A percentile compares a stretch with the other conserved stretches of the same genome.
These are phyloP conservation scores for Arthrobotrys megalospora DNA, from an alignment of 2,329 filamentous ascomycete species.

Conservation along the genomic window DNA sequence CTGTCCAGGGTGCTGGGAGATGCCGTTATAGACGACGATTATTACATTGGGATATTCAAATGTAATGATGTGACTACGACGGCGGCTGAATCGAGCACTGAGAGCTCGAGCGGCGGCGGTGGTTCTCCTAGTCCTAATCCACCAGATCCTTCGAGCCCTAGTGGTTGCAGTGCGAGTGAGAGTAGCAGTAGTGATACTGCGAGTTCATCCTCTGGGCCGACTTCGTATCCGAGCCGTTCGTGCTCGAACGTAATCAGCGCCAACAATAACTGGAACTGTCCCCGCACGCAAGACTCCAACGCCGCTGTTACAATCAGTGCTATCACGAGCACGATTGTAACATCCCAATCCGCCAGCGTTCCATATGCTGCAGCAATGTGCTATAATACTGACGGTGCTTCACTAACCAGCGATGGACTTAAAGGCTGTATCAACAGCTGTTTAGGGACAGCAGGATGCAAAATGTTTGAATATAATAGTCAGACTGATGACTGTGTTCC, in stretches of 20 bases:
- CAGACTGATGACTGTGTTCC: not conserved
- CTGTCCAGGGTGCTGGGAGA: not conserved
- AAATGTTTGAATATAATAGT: not conserved
- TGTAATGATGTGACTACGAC: slow-evolving; percentile 1
- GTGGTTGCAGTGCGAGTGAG: too few species aligned
- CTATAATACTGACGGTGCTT: not conserved
- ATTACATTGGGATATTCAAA: slow-evolving; percentile 20
- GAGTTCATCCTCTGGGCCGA: not conserved
- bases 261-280: slow-evolving; percentile 3
- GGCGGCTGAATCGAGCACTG: not conserved
- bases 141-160: too few species aligned
- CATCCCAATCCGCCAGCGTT: not conserved
- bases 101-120: not conserved
- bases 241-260: not conserved
- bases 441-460: not conserved
- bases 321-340: not conserved
- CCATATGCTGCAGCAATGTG: slow-evolving; percentile 4
- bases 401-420: not conserved
- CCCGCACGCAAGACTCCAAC: not conserved
- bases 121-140: too few species aligned
- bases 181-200: not conserved
- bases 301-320: not conserved
- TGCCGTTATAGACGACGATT: not conserved
- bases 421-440: not conserved
- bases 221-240: not conserved